These are phyloP conservation scores for Teratosphaeriaceae sp. DNA, from an alignment of 2,329 filamentous ascomycete species.

Conservation along the genomic window DNA sequence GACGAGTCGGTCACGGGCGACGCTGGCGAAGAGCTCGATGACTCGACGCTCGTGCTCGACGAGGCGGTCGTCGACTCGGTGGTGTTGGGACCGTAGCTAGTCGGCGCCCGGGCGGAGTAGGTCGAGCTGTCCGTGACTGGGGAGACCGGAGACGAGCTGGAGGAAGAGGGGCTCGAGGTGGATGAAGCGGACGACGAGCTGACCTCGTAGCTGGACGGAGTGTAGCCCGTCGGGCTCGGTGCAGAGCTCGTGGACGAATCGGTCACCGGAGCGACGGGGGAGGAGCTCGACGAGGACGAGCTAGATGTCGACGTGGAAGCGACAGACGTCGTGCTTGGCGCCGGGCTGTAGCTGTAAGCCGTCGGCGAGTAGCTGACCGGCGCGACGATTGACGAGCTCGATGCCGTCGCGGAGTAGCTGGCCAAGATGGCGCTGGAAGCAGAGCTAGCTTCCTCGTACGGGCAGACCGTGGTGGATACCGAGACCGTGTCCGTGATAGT, in stretches of 20 bases:
- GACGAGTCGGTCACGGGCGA: conserved; percentile 11
- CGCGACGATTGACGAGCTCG: conserved; percentile 4
- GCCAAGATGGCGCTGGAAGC: conserved; percentile 5
- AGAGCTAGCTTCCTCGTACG: conserved; percentile 12
- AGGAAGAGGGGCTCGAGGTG: not conserved
- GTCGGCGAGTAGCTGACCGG: conserved; percentile 1
- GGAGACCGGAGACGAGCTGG: conserved; percentile 9
- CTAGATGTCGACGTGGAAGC: conserved; percentile 3
- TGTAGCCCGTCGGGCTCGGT: not conserved
- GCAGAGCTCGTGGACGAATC: not conserved
- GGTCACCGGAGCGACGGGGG: not conserved
- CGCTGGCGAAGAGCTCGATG: conserved; percentile 8
- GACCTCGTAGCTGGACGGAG: not conserved
- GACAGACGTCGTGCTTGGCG: conserved; percentile 8
- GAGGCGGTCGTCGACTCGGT: conserved; percentile 7
- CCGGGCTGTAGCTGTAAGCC: conserved; percentile 2
- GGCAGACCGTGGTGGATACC: conserved; percentile 21
- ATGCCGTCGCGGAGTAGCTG: conserved; percentile 4
- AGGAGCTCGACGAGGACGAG: no score
- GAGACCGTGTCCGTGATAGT: conserved; percentile 14
- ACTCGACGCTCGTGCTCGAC: no score
- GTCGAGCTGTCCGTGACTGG: conserved; percentile 7
- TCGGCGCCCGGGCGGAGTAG: conserved; percentile 3
- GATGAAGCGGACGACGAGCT: not conserved
- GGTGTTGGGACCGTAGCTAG: conserved; percentile 7